phyloP scores from a whole-genome alignment of 345 rosid genomes.

The Microcos paniculata region DNA sequence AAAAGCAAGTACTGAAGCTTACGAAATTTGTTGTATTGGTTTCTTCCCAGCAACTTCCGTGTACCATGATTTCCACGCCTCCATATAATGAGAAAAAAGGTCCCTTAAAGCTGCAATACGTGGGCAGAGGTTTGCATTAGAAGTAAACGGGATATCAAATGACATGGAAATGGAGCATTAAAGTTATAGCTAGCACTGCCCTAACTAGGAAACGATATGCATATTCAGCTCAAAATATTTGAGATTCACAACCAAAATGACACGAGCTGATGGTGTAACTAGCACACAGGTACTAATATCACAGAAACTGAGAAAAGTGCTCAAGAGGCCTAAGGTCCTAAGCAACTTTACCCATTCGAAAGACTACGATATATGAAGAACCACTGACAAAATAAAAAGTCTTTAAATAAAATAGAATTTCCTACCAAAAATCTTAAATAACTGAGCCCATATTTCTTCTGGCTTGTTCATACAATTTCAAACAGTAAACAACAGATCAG shows the following conservation, averaged over 20 bases:
- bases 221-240: background rate
- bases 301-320: background rate
- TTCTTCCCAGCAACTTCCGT: slow-evolving; percentile 62
- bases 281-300: background rate
- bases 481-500: background rate
- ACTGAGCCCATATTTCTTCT: background rate
- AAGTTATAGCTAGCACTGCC: background rate
- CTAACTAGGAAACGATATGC: background rate
- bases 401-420: background rate
- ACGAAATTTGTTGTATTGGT: slow-evolving; percentile 38
- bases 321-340: background rate
- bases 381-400: background rate
- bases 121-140: background rate
- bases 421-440: background rate
- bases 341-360: too few species aligned
- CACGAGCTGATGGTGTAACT: background rate
- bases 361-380: too few species aligned
- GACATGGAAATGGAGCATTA: too few species aligned
- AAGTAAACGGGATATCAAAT: too few species aligned
- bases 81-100: slow-evolving; percentile 82
- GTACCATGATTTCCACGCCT: slow-evolving; percentile 92
- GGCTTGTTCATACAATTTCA: background rate
- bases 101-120: slow-evolving; percentile 68
- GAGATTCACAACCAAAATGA: background rate
- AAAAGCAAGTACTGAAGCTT: slow-evolving; percentile 6